These are phyloP conservation scores for Globisporangium yorkense DNA, from an alignment of 352 stramenopile species.

Conservation along the genomic window DNA sequence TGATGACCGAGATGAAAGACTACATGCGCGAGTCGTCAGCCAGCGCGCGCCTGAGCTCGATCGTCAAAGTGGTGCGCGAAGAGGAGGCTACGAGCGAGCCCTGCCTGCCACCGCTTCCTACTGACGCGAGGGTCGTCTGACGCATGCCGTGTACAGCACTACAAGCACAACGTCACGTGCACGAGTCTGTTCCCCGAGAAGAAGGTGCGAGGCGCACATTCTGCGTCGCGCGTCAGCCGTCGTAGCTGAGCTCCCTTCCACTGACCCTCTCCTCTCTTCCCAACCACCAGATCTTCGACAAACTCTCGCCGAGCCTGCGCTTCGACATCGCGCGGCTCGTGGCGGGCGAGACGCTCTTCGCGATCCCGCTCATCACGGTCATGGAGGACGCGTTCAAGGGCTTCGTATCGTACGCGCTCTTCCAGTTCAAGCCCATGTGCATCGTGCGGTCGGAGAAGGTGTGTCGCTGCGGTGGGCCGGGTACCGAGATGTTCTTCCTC, in stretches of 20 bases:
- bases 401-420: constrained; percentile 84
- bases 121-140: not conserved
- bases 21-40: constrained; percentile 68
- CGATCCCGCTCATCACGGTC: constrained; percentile 77
- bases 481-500: constrained; percentile 81
- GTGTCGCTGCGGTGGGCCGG: constrained; percentile 61
- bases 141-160: constrained; percentile 35
- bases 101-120: not conserved
- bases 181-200: constrained; percentile 76
- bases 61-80: constrained; percentile 54
- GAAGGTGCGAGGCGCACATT: constrained; percentile 32
- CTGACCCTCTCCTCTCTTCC: not conserved
- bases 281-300: constrained; percentile 62
- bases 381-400: constrained; percentile 88
- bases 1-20: constrained; percentile 86
- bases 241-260: not conserved
- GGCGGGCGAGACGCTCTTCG: constrained; percentile 65
- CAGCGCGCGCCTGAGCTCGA: constrained; percentile 43
- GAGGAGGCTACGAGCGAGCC: not conserved
- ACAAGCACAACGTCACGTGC: constrained; percentile 59
- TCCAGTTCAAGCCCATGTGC: constrained; percentile 71
- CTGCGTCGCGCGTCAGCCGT: not conserved
- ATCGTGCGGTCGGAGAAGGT: constrained; percentile 68
- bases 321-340: constrained; percentile 81
- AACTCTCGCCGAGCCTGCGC: constrained; percentile 70